Base-by-base conservation (phyloP, 805 yeast species). In the Helenozyma baotianmanensis region DNA sequence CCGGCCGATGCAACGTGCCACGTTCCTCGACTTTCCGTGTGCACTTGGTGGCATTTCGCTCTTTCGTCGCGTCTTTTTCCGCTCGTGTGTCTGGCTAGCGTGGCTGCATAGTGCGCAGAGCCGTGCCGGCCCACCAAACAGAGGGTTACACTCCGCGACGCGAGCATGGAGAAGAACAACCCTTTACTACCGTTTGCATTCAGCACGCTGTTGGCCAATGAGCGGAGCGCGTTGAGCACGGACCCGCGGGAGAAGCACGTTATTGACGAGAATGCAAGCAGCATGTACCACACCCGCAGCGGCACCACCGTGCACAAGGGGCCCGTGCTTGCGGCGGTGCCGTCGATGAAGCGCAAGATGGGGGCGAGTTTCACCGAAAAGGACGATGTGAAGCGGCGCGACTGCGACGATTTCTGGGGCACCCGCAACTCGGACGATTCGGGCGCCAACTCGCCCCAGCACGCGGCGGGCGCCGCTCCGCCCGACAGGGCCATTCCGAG, bases 151-250 rank as follows among this genome's bases (percentile, higher is more conserved):
- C 8, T 17, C 8, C 7, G 19, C 19, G 8, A 17, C 19, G 8
- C 5, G 9, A 23, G 4, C 28, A 51, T 51, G 54, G 56, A 50
- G 35, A 61, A 59, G 34, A 41, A 56, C 25, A 61, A 57, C 33
- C 69, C 66, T 1, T 45, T 74, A 16, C 56, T 72, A n/a, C 78
- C 80, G 4, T 66, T 72, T 55, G 73, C 78, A 4, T 73, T 56
- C 42, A 66, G 61, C 37, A 52, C 60, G 8, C 48, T 62, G 2
- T 38, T 55, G 0, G 49, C 51, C 18, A 64, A 60, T 23, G 52
- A 45, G 11, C 39, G 52, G 14, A 42, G 51, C 9, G 58, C 66
- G 0, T 44, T 71, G 13, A 57, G 61, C 25, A 56, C 65, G 2
- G 56, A 61, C 11, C 76, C 76, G 2, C 45, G 68, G 30, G 65